These are phyloP conservation scores for Tephrocybe sp. DNA, from an alignment of 768 basidiomycete genomes.

Conservation along the genomic window DNA sequence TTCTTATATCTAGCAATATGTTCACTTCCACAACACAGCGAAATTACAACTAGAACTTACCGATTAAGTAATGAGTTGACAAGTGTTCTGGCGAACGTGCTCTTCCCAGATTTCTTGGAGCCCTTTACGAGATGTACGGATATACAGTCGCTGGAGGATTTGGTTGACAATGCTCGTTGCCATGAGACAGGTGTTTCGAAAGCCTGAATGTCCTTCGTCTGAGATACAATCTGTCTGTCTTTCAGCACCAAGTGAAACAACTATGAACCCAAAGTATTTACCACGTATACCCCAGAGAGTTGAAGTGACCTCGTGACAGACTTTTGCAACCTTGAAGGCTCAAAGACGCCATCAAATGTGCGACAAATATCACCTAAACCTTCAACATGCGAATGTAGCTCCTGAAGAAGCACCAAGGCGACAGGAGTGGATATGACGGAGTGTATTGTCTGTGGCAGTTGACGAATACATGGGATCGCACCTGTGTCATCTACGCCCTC, in stretches of 20 bases:
- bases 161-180: constrained; percentile 28
- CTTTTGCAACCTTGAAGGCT: constrained; percentile 43
- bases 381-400: constrained; percentile 58
- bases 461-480: constrained; percentile 9
- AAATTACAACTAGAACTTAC: constrained; percentile 39
- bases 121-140: constrained; percentile 72
- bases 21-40: not conserved
- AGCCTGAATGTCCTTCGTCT: constrained; percentile 35
- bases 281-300: constrained; percentile 47
- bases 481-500: constrained; percentile 19
- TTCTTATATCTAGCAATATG: constrained; percentile 52
- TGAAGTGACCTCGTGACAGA: constrained; percentile 33
- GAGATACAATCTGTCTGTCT: constrained; percentile 28
- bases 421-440: constrained; percentile 15
- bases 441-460: constrained; percentile 18
- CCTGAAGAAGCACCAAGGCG: constrained; percentile 55
- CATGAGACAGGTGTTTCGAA: constrained; percentile 37
- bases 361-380: constrained; percentile 62
- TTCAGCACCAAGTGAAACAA: not conserved
- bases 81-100: constrained; percentile 75
- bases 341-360: constrained; percentile 62
- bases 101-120: constrained; percentile 86
- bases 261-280: constrained; percentile 24
- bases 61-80: constrained; percentile 63
- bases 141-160: constrained; percentile 11